Base-by-base conservation (phyloP, 345 rosid genomes). In the Erucastrum elatum region DNA sequence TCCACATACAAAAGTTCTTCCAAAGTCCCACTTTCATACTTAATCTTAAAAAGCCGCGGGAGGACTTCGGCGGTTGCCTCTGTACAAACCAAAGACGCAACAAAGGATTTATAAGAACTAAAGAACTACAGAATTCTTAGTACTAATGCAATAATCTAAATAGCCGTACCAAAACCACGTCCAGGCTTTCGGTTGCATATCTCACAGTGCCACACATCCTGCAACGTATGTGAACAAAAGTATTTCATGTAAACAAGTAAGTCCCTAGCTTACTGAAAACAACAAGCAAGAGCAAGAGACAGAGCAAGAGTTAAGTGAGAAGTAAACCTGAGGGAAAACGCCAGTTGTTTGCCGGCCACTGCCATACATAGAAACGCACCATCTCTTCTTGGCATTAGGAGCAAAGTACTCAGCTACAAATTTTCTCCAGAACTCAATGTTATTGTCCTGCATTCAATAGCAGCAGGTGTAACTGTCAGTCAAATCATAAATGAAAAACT, bases 361-460 rank as follows among this genome's bases (percentile, higher is more conserved):
- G 85, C 99, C 98, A 70, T 95, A 95, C 97, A 95, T 86, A n/a
- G 97, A 95, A 79, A 95, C 99, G 70, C 99, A 95, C 99, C 97
- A 93, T 84, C 90, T 93, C 85, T 95, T 95, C 82, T 88, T 95
- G 37, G 98, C 98, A 80, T 89, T 84, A 25, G 97, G 96, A 82
- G 98, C 97, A 86, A 87, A 95, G 84, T 83, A 95, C 78, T 95
- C 98, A 0, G 91, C 80, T 46, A 95, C 99, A 84, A 90, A 95
- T 82, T 88, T 95, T 79, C 99, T 95, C 99, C 99, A 95, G 77
- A 93, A 95, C 53, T 95, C 98, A 76, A 95, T 93, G 68, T 87
- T 93, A 81, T 95, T 95, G 84, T 95, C 99, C 99, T 95, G 79
- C 83, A 85, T 41, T 37, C 10, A 69, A 77, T 35, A 35, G 41